phyloP scores from a whole-genome alignment of 805 yeast genomes.

The Candida pseudofarinosa region DNA sequence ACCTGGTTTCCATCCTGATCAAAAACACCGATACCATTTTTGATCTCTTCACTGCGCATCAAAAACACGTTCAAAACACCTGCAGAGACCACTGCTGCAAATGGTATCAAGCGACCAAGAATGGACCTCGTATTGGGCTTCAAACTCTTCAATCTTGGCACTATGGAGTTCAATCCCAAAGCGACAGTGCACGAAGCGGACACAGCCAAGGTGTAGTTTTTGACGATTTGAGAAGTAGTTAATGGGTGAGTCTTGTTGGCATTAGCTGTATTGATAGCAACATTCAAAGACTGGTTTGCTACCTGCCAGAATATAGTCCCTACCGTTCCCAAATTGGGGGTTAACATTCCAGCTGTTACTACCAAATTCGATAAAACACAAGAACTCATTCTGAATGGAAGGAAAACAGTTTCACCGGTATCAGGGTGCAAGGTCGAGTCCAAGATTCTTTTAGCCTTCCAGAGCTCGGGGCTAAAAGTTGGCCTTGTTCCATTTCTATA shows the following conservation, averaged over 20 bases:
- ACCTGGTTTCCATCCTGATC: conserved; percentile 57
- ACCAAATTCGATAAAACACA: conserved; percentile 91
- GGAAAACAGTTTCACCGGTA: conserved; percentile 84
- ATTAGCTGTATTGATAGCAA: conserved; percentile 94
- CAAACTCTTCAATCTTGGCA: conserved; percentile 77
- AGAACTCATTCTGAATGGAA: conserved; percentile 97
- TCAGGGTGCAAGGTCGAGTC: conserved; percentile 97
- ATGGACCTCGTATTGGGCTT: conserved; percentile 66
- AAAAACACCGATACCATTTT: conserved; percentile 73
- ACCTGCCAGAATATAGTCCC: conserved; percentile 98
- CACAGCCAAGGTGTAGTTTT: conserved; percentile 84
- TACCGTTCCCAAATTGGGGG: conserved; percentile 83
- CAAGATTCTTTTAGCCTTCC: conserved; percentile 82
- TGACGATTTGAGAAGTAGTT: conserved; percentile 68
- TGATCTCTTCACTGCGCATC: conserved; percentile 94
- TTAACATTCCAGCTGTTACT: conserved; percentile 96
- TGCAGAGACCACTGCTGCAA: conserved; percentile 97
- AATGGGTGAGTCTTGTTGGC: conserved; percentile 94
- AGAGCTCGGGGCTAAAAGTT: conserved; percentile 71
- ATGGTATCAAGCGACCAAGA: conserved; percentile 87
- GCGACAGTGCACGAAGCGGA: conserved; percentile 95
- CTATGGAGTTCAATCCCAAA: conserved; percentile 82
- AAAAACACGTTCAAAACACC: conserved; percentile 94
- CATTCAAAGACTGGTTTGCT: conserved; percentile 94
- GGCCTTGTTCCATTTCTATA: conserved; percentile 66